Evolutionary conservation across 2,329 filamentous ascomycete species (phyloP).

Genomic region (Domatiomyces globalis): DNA sequence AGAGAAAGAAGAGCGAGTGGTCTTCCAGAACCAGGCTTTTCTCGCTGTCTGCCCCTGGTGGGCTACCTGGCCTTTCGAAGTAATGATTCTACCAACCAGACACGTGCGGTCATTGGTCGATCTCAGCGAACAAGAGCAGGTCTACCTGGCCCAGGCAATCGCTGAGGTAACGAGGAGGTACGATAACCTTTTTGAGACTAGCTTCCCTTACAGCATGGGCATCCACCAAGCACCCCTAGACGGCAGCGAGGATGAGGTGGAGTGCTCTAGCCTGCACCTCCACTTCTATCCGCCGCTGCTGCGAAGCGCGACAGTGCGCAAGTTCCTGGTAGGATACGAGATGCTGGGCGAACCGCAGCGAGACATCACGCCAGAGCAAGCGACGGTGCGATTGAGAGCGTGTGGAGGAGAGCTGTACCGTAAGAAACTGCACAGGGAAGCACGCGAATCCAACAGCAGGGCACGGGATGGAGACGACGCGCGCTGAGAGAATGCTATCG

Average conservation of each 20-base stretch:
- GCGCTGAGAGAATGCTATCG: conserved; percentile 3
- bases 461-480: conserved; percentile 8
- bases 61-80: conserved; percentile 95
- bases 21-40: conserved; percentile 77
- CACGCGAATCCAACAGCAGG: conserved; percentile 6
- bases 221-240: conserved; percentile 88
- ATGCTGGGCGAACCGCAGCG: conserved; percentile 95
- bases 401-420: conserved; percentile 77
- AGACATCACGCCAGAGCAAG: conserved; percentile 95
- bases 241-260: conserved; percentile 66
- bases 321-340: conserved; percentile 94
- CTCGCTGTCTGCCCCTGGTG: conserved; percentile 91
- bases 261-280: conserved; percentile 83
- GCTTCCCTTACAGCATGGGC: conserved; percentile 93
- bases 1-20: conserved; percentile 67
- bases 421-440: conserved; percentile 35
- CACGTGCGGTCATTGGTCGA: conserved; percentile 80
- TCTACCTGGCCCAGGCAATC: conserved; percentile 66
- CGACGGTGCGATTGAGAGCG: conserved; percentile 58
- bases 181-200: conserved; percentile 93
- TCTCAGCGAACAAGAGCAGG: conserved; percentile 55
- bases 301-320: conserved; percentile 81
- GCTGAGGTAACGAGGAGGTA: conserved; percentile 82
- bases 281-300: conserved; percentile 95
- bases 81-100: conserved; percentile 70